Percentiles rank a stretch among this genome's conserved stretches.
phyloP scores from a whole-genome alignment of 164 flowering plant genomes.

The Pachysandra terminalis region DNA sequence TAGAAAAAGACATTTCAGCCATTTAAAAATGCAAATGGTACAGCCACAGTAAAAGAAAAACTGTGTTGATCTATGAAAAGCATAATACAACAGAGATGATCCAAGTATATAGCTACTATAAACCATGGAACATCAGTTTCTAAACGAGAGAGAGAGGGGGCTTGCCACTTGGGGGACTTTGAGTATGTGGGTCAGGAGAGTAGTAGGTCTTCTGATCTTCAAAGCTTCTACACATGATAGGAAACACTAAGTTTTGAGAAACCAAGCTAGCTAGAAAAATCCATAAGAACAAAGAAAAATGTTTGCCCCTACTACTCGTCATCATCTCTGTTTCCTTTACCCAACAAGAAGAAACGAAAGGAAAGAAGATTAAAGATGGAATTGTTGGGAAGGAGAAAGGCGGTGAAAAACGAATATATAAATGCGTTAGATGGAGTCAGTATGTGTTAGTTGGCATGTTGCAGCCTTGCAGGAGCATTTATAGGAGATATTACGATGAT shows the following conservation, averaged over 20 bases:
- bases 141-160: constrained; percentile 15
- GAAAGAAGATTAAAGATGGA: not conserved
- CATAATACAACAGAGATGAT: not conserved
- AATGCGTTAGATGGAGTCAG: constrained; percentile 19
- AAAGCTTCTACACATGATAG: constrained; percentile 34
- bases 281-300: constrained; percentile 18
- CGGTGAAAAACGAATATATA: constrained; percentile 20
- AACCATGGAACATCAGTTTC: constrained; percentile 5
- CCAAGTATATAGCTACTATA: too few species aligned
- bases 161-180: constrained; percentile 28
- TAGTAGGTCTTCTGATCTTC: constrained; percentile 58
- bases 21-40: not conserved
- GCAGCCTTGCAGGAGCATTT: constrained; percentile 63
- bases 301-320: constrained; percentile 24
- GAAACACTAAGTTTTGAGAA: constrained; percentile 40
- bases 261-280: constrained; percentile 38
- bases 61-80: too few species aligned
- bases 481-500: constrained; percentile 8
- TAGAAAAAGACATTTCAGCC: not conserved
- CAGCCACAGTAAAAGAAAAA: too few species aligned
- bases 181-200: constrained; percentile 48
- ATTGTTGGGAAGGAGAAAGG: not conserved
- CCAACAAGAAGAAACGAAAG: not conserved
- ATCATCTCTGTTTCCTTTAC: constrained; percentile 21
- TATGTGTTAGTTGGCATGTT: constrained; percentile 54